Evolutionary conservation across 2,329 filamentous ascomycete genomes (phyloP).

Genomic region (Phaeoacremonium minimum): DNA sequence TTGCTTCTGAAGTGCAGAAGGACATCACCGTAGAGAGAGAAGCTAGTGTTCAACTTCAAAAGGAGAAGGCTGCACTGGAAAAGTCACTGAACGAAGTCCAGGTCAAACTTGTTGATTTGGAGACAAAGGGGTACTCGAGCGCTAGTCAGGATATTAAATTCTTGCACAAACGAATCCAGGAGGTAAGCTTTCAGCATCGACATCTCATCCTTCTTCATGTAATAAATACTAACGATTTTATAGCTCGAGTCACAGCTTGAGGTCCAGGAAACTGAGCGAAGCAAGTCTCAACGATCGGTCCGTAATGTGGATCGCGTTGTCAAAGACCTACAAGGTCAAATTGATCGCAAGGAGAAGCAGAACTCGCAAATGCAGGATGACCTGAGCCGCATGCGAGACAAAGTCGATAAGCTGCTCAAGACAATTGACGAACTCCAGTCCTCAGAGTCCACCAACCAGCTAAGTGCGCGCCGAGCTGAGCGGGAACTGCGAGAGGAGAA

Average conservation of each 20-base stretch:
- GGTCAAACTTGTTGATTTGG: constrained; percentile 83
- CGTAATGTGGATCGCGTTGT: constrained; percentile 92
- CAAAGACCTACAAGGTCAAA: constrained; percentile 86
- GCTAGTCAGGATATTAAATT: constrained; percentile 95
- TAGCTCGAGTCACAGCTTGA: constrained; percentile 88
- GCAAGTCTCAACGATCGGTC: constrained; percentile 77
- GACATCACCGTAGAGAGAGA: constrained; percentile 87
- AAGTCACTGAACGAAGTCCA: constrained; percentile 89
- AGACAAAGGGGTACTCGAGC: constrained; percentile 95
- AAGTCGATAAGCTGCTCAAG: constrained; percentile 80
- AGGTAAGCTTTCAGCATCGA: constrained; percentile 58
- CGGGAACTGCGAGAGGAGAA: constrained; percentile 84
- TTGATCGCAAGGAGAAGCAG: constrained; percentile 89
- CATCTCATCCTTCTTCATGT: constrained; percentile 4
- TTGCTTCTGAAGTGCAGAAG: constrained; percentile 86
- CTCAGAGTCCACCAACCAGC: constrained; percentile 75
- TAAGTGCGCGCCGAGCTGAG: constrained; percentile 80
- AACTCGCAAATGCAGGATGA: constrained; percentile 79
- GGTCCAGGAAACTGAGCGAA: constrained; percentile 72
- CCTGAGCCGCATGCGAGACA: constrained; percentile 79
- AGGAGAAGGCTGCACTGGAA: constrained; percentile 85
- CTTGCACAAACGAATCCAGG: constrained; percentile 88
- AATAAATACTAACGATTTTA: constrained; percentile 18
- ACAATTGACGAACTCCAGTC: constrained; percentile 94
- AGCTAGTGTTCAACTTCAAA: constrained; percentile 73